A percentile compares a stretch with the other conserved stretches of the same genome.
These are phyloP conservation scores for Scutellaria galericulata DNA, from an alignment of 257 asterid species.

Conservation along the genomic window DNA sequence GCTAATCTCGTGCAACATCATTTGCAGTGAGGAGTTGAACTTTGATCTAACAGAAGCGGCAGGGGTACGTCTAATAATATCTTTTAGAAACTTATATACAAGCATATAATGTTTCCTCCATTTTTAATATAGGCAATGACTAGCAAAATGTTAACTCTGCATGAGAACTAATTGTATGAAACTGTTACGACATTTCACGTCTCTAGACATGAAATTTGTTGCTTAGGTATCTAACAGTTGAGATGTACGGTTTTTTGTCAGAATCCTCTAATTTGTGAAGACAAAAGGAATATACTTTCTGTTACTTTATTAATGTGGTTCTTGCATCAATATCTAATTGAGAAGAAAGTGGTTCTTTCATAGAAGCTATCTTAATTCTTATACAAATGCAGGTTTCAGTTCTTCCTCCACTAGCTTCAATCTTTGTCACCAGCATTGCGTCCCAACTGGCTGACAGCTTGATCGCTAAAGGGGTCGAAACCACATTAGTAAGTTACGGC, in stretches of 20 bases:
- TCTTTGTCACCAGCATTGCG: conserved; percentile 82
- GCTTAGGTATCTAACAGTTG: neutral
- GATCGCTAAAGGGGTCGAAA: conserved; percentile 85
- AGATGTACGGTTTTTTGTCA: neutral
- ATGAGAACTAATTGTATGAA: conserved; percentile 1
- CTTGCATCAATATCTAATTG: neutral
- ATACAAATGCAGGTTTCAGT: conserved; percentile 77
- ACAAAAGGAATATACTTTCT: neutral
- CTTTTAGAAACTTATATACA: conserved; percentile 7
- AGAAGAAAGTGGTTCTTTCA: neutral
- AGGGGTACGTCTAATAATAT: conserved; percentile 65
- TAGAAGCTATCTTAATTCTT: conserved; percentile 4
- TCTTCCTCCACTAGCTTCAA: conserved; percentile 97
- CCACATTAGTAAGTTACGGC: conserved; percentile 62
- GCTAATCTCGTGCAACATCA: conserved; percentile 35
- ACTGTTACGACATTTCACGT: neutral
- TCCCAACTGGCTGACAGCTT: conserved; percentile 89
- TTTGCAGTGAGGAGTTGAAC: conserved; percentile 90
- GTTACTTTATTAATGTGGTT: neutral
- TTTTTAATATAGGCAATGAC: conserved; percentile 18
- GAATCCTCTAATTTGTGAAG: too few relatives aligned
- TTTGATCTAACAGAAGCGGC: conserved; percentile 97
- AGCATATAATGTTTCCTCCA: conserved; percentile 22
- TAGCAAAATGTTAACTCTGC: conserved; percentile 26
- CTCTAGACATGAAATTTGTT: conserved; percentile 1